Percentiles rank a stretch among this genome's conserved stretches.
phyloP scores from a whole-genome alignment of 2,329 filamentous ascomycete genomes.

The Didymella arachidicola region DNA sequence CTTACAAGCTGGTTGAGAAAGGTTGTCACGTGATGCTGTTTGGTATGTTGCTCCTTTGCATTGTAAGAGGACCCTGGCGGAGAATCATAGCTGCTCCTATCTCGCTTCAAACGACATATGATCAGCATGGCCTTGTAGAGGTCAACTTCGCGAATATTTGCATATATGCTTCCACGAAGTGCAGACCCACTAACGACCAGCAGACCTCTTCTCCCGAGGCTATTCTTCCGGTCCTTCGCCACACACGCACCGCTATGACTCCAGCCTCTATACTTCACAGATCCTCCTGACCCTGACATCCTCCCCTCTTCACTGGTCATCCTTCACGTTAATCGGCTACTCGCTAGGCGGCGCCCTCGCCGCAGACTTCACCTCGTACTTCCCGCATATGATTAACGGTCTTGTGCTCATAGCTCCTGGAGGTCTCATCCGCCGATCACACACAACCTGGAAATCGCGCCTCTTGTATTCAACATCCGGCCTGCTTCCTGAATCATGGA shows the following conservation, averaged over 20 bases:
- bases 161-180: background rate
- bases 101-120: background rate
- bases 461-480: constrained; percentile 69
- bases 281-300: constrained; percentile 75
- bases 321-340: constrained; percentile 79
- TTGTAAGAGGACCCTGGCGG: background rate
- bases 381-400: constrained; percentile 71
- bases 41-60: constrained; percentile 53
- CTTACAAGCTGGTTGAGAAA: constrained; percentile 67
- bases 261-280: constrained; percentile 75
- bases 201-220: constrained; percentile 77
- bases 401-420: constrained; percentile 81
- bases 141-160: background rate
- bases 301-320: constrained; percentile 63
- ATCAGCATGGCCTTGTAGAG: background rate
- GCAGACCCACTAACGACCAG: constrained; percentile 12
- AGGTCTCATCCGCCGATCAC: constrained; percentile 73
- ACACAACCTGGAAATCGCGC: constrained; percentile 67
- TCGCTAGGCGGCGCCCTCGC: constrained; percentile 80
- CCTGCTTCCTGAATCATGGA: constrained; percentile 66
- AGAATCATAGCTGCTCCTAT: background rate
- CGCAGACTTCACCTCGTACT: constrained; percentile 73
- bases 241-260: constrained; percentile 71
- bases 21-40: constrained; percentile 83
- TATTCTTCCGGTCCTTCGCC: constrained; percentile 74